phyloP scores from a whole-genome alignment of 2,329 filamentous ascomycete species.

The Aspergillus sp. region DNA sequence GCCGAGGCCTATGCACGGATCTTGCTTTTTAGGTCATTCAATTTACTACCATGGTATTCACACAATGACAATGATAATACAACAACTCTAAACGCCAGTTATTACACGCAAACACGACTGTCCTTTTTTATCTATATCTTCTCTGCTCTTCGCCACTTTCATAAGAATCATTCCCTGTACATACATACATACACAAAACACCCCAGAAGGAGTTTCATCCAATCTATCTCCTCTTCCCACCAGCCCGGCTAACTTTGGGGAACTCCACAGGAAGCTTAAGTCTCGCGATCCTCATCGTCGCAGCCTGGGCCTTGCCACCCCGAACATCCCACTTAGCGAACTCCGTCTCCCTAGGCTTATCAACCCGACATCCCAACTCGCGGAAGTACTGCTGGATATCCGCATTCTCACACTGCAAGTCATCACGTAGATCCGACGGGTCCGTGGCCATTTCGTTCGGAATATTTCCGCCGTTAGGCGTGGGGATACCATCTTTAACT shows the following conservation, averaged over 20 bases:
- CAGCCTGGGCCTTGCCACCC: conserved; percentile 57
- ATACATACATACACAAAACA: no score
- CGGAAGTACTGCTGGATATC: conserved; percentile 43
- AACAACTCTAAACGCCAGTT: neutral
- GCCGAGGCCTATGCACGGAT: neutral
- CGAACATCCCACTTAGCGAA: conserved; percentile 48
- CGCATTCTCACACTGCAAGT: conserved; percentile 40
- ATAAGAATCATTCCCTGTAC: no score
- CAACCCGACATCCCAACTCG: conserved; percentile 47
- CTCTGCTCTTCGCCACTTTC: no score
- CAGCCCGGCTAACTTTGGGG: conserved; percentile 60
- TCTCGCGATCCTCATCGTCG: conserved; percentile 59
- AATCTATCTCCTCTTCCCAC: conserved; percentile 17
- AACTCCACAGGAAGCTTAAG: conserved; percentile 79
- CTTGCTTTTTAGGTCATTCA: no score
- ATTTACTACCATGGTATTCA: neutral
- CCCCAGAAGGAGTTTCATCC: no score
- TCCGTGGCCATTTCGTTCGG: conserved; percentile 44
- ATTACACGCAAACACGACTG: neutral
- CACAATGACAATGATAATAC: neutral
- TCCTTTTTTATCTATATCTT: neutral
- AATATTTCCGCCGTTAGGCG: conserved; percentile 35
- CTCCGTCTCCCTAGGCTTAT: conserved; percentile 42
- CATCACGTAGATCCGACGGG: conserved; percentile 46
- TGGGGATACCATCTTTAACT: conserved; percentile 35